A percentile compares a stretch with the other conserved stretches of the same genome.
Conservation (phyloP, 805 yeast genomes). For the Ogataea pini region DNA sequence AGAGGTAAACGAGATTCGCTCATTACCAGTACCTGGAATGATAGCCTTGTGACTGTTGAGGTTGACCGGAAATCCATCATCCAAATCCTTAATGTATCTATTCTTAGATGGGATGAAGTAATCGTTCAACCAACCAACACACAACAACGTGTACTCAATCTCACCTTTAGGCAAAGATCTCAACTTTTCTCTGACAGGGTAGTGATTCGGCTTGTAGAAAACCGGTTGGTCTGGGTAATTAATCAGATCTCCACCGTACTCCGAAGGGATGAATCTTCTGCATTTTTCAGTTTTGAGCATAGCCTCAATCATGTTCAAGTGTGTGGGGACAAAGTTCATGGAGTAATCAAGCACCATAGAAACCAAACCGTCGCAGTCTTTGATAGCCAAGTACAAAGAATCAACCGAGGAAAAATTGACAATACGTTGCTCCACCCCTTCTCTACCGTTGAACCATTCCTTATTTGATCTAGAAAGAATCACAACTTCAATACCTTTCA, state of each 20-base stretch:
- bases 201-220: conserved; percentile 3
- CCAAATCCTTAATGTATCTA: conserved; percentile 5
- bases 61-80: conserved; percentile 3
- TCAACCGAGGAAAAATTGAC: conserved; percentile 1
- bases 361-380: conserved; percentile 3
- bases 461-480: conserved; percentile 1
- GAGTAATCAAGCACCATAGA: conserved; percentile 5
- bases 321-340: neutral
- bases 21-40: conserved; percentile 2
- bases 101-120: conserved; percentile 4
- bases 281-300: conserved; percentile 1
- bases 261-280: conserved; percentile 3
- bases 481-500: neutral
- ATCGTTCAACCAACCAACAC: conserved; percentile 3
- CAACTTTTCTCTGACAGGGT: conserved; percentile 1
- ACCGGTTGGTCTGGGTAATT: conserved; percentile 4
- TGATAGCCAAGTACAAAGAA: neutral
- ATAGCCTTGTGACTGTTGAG: neutral
- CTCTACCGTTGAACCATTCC: conserved; percentile 3
- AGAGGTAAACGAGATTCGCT: neutral
- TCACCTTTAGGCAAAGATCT: conserved; percentile 2
- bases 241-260: conserved; percentile 2
- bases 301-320: conserved; percentile 3
- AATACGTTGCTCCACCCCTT: neutral
- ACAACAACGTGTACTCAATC: conserved; percentile 1